Base-by-base conservation (phyloP, 306 rosid genomes). In the Quercus alba region DNA sequence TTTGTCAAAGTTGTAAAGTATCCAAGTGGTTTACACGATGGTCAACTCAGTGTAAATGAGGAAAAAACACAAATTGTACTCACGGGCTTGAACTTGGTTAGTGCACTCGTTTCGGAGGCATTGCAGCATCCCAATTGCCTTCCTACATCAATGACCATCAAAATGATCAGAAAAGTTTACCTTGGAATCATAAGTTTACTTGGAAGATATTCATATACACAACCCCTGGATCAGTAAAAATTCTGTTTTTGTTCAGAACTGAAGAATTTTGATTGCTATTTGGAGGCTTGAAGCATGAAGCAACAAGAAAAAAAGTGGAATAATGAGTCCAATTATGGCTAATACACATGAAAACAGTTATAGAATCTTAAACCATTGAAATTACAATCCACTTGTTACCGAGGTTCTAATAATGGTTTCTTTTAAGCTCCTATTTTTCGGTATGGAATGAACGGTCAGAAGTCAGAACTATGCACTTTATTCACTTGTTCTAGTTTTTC, bases 81-180 rank as follows among this genome's bases (percentile, higher is more conserved):
- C 70, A 84, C 87, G 35, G 23, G 78, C 46, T 68, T 77, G 74
- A 68, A 56, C 21, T 70, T 84, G 49, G 44, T 41, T 81, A 51
- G 52, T 31, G 73, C 87, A 84, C 54, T 69, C 13, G 26, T 56
- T 64, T 35, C 54, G 79, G 64, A 84, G 85, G 80, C 87, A 84
- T 51, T 57, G 41, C 77, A 81, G 19, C 73, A 77, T n/a, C 17
- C 51, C 87, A 35, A 18, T 56, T 51, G 73, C 81, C 54, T 58
- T 75, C 46, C 87, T 77, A 73, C 1, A 10, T 57, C 64, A n/a
- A 70, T 67, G 64, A 71, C 41, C 58, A 31, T 38, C 38, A 31
- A 69, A 61, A 76, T 28, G 51, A 33, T 58, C 4, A 64, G 49
- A 64, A 68, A n/a, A 13, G 1, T 23, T 52, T 33, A 19, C 72